Conservation (phyloP, 2,329 filamentous ascomycete genomes). For the Calonectria multiphialidica region DNA sequence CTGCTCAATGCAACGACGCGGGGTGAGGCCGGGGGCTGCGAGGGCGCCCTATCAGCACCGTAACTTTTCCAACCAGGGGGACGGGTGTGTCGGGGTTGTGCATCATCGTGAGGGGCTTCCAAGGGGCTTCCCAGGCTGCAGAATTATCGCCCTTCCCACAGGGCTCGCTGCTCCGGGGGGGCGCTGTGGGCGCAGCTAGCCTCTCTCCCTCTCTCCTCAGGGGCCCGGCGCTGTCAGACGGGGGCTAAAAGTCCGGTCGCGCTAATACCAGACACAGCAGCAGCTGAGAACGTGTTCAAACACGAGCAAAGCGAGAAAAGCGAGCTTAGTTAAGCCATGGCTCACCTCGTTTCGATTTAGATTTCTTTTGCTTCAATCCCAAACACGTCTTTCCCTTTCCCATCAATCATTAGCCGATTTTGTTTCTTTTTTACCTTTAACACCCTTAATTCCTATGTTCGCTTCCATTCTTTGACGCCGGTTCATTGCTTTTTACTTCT, state of each 20-base stretch:
- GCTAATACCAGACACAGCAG: conserved; percentile 17
- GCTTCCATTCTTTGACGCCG: neutral
- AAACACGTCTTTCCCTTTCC: conserved; percentile 23
- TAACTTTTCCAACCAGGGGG: neutral
- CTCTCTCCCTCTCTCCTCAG: neutral
- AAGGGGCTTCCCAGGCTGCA: conserved; percentile 7
- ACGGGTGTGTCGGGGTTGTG: neutral
- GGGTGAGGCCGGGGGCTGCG: neutral
- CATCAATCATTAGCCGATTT: neutral
- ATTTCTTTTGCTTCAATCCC: neutral
- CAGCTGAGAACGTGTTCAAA: neutral
- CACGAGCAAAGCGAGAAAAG: conserved; percentile 1
- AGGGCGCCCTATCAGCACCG: conserved; percentile 8
- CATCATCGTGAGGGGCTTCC: neutral
- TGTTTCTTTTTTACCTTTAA: neutral
- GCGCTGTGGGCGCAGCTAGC: neutral
- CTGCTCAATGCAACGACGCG: neutral
- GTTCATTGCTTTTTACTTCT: neutral
- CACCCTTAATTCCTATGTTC: neutral
- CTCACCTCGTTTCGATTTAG: neutral
- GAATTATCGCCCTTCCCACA: neutral
- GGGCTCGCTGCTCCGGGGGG: neutral
- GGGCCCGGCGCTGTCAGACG: conserved; percentile 13
- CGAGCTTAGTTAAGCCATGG: neutral
- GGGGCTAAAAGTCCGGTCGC: conserved; percentile 26